Conservation (phyloP, 2,329 filamentous ascomycete species). For the Alternaria sp. region DNA sequence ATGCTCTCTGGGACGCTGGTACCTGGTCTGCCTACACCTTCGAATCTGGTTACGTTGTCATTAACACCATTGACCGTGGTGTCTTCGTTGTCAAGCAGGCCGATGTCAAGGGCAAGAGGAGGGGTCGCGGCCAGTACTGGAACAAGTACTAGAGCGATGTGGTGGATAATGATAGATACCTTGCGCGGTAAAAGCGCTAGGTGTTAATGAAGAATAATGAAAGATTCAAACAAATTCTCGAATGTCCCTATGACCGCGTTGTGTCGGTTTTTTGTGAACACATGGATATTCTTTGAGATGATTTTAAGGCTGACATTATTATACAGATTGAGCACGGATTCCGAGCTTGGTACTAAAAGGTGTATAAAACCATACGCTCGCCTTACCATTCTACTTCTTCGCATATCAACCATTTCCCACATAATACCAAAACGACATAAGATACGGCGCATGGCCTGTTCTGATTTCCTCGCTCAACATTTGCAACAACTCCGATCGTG, state of each 20-base stretch:
- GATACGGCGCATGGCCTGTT: not conserved
- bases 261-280: not conserved
- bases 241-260: not conserved
- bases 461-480: not conserved
- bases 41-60: constrained; percentile 54
- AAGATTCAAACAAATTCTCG: not conserved
- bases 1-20: constrained; percentile 52
- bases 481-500: too few species aligned
- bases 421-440: not conserved
- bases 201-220: not conserved
- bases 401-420: not conserved
- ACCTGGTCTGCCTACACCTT: constrained; percentile 56
- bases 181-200: not conserved
- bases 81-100: constrained; percentile 47
- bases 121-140: constrained; percentile 41
- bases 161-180: not conserved
- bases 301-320: not conserved
- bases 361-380: not conserved
- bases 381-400: not conserved
- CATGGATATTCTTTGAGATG: too few species aligned
- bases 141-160: constrained; percentile 17
- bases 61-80: constrained; percentile 61
- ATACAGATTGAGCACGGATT: not conserved
- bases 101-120: constrained; percentile 27
- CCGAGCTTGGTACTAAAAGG: not conserved